Evolutionary conservation across 2,329 filamentous ascomycete species (phyloP).

Genomic region (Botrytis squamosa): DNA sequence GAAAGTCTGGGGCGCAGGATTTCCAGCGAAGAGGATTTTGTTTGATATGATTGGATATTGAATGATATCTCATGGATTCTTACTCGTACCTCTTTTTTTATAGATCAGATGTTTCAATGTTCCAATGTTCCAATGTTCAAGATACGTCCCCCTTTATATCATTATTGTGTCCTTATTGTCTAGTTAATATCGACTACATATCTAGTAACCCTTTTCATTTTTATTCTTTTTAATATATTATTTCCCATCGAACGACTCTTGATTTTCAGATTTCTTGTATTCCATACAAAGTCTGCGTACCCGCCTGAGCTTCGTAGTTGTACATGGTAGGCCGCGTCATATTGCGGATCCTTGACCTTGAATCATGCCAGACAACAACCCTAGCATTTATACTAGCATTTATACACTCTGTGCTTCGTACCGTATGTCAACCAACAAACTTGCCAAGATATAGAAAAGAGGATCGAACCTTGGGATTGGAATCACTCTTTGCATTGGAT

Average conservation of each 20-base stretch:
- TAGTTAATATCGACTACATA: neutral
- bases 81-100: neutral
- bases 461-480: neutral
- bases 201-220: no score
- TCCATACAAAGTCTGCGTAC: neutral
- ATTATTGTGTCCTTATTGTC: neutral
- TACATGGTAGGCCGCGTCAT: conserved; percentile 24
- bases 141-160: neutral
- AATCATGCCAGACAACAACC: neutral
- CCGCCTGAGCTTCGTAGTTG: conserved; percentile 13
- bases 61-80: no score
- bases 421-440: neutral
- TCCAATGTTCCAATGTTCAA: neutral
- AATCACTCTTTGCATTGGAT: neutral
- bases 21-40: neutral
- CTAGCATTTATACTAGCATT: neutral
- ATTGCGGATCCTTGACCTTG: conserved; percentile 17
- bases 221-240: no score
- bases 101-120: neutral
- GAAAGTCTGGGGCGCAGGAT: conserved; percentile 6
- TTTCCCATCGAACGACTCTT: neutral
- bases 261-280: neutral
- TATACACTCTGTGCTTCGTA: neutral
- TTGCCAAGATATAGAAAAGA: conserved; percentile 21
- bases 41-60: neutral